These are phyloP conservation scores for Diaporthe vexans DNA, from an alignment of 2,329 filamentous ascomycete species.

Conservation along the genomic window DNA sequence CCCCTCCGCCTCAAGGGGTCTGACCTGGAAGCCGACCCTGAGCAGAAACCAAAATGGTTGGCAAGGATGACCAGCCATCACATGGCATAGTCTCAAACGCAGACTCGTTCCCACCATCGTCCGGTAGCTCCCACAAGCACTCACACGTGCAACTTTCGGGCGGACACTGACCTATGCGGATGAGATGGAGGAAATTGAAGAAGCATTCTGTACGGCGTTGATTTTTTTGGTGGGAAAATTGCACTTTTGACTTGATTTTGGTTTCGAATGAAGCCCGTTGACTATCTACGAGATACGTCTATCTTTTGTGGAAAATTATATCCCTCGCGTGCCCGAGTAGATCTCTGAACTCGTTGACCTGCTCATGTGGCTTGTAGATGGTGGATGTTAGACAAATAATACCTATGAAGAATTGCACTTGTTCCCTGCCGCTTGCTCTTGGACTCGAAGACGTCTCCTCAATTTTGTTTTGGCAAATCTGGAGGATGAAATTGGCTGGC, in stretches of 20 bases:
- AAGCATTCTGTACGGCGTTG: conserved; percentile 12
- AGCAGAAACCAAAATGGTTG: background rate
- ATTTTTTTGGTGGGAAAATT: background rate
- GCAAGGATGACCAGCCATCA: background rate
- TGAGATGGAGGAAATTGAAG: background rate
- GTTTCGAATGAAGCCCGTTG: background rate
- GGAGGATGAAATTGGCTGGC: no score
- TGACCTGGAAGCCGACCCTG: background rate
- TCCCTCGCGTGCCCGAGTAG: background rate
- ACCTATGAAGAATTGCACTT: background rate
- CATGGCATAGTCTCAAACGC: background rate
- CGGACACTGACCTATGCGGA: background rate
- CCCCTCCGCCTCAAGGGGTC: background rate
- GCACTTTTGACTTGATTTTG: background rate
- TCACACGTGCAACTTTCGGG: background rate
- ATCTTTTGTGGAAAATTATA: background rate
- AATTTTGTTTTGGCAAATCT: no score
- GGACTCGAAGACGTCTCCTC: no score
- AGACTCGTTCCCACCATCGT: background rate
- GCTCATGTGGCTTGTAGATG: background rate
- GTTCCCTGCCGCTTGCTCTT: background rate
- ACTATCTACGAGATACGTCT: background rate
- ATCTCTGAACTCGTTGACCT: no score
- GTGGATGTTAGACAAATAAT: background rate
- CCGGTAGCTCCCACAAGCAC: background rate